Evolutionary conservation across 1,284 basidiomycete genomes (phyloP).

Genomic region (Anthracocystis walkeri): DNA sequence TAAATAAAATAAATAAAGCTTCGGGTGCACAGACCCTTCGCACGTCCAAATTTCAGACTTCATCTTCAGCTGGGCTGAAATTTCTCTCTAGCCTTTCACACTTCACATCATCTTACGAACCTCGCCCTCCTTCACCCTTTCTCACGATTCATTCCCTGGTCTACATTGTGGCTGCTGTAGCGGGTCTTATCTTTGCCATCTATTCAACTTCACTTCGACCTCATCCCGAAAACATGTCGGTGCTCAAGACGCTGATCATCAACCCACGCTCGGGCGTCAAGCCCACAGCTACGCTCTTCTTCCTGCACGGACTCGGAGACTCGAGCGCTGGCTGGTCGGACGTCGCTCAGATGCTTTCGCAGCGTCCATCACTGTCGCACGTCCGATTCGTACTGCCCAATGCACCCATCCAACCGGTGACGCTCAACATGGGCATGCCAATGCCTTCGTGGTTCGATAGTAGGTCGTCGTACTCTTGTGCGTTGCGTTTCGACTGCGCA

Average conservation of each 20-base stretch:
- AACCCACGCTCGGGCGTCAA: constrained; percentile 59
- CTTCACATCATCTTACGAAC: neutral
- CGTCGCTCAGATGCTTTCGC: constrained; percentile 66
- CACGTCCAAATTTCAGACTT: neutral
- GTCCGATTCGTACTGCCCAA: constrained; percentile 68
- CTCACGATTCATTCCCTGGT: constrained; percentile 6
- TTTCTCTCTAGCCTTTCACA: neutral
- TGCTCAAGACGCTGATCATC: constrained; percentile 66
- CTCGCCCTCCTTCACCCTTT: neutral
- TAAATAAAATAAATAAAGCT: neutral
- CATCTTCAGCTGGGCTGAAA: neutral
- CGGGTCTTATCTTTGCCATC: constrained; percentile 18
- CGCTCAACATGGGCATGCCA: constrained; percentile 67
- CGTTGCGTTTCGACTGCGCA: constrained; percentile 24
- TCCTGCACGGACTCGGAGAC: constrained; percentile 68
- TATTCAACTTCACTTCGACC: neutral
- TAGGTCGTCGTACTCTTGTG: constrained; percentile 60
- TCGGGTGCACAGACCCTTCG: constrained; percentile 12
- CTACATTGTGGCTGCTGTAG: constrained; percentile 11
- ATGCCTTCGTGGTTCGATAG: constrained; percentile 69
- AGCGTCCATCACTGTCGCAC: constrained; percentile 61
- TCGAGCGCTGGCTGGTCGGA: constrained; percentile 66
- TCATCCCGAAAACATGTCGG: constrained; percentile 34
- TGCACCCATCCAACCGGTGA: constrained; percentile 67
- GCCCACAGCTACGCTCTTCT: constrained; percentile 65